Base-by-base conservation (phyloP, 805 yeast genomes). In the Blastobotrys mokoenaii region DNA sequence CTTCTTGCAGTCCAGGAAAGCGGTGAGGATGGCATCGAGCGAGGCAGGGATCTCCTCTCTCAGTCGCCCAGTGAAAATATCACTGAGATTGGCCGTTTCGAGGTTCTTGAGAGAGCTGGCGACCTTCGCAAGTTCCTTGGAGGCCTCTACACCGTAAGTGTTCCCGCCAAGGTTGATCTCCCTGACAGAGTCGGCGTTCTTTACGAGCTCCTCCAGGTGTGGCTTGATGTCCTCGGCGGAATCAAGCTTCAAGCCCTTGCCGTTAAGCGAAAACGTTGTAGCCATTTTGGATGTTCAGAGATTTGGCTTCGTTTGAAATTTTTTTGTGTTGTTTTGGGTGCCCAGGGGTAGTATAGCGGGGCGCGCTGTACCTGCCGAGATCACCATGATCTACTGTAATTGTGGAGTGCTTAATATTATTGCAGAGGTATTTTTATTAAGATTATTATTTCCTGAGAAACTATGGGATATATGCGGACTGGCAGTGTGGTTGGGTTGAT, bases 31-130 rank as follows among this genome's bases (percentile, higher is more conserved):
- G 53, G 73, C 70, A 47, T 76, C 77, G 61, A 93, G 73, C 3
- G 95, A 79, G 52, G 79, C 76, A 16, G 97, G 97, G 51, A 93
- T 94, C 67, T 93, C 99, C 47, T 89, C 89, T 57, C 87, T 88
- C 53, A 90, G 76, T 61, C 99, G 77, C 10, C 97, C 95, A 22
- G 97, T 93, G 69, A 86, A 93, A 51, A 93, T 74, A 65, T 93
- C 99, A 42, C 95, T 89, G 54, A 93, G 79, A 63, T 90, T 79
- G 48, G 87, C 77, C 55, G 82, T 50, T 70, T 74, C 56, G 79
- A 68, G 47, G 77, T 69, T 59, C 47, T 44, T 58, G 18, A 43
- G 47, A 61, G 39, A 55, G 44, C 48, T 69, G 51, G 50, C 80
- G 8, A 77, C 73, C 38, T 74, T 69, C 33, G 90, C 85, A 41